phyloP scores from a whole-genome alignment of 306 rosid species.

The Fagus sylvatica region DNA sequence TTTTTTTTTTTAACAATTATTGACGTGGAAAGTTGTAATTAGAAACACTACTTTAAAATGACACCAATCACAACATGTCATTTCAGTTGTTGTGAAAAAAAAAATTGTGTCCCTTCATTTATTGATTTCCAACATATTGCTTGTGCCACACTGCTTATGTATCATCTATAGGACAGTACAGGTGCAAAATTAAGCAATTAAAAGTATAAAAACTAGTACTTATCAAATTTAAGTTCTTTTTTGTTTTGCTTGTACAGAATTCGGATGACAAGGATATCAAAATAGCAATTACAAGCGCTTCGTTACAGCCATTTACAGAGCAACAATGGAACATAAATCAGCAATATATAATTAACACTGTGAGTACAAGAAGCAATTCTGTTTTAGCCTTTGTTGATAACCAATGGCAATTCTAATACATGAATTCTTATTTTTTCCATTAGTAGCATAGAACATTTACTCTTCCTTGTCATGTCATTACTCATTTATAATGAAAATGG shows the following conservation, averaged over 20 bases:
- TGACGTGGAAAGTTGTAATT: too few species aligned
- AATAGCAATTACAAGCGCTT: conserved; percentile 55
- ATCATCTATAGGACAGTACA: not conserved
- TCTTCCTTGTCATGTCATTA: too few species aligned
- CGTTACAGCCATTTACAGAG: conserved; percentile 72
- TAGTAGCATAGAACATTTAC: too few species aligned
- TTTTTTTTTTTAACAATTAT: not conserved
- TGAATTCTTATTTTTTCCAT: too few species aligned
- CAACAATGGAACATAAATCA: conserved; percentile 75
- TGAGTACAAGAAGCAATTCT: conserved; percentile 22
- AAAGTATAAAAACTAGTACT: not conserved
- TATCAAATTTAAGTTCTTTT: not conserved
- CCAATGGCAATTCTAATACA: not conserved
- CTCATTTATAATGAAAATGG: too few species aligned
- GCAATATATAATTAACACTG: conserved; percentile 64
- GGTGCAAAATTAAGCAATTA: not conserved
- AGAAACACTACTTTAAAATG: too few species aligned
- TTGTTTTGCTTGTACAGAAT: conserved; percentile 33
- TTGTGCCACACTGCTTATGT: not conserved
- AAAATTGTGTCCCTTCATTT: not conserved
- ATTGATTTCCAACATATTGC: too few species aligned
- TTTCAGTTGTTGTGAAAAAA: not conserved
- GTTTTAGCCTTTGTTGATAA: not conserved
- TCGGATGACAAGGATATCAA: conserved; percentile 36
- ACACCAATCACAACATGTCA: too few species aligned